Evolutionary conservation across 2,329 filamentous ascomycete genomes (phyloP).

Genomic region (Nemania diffusa): DNA sequence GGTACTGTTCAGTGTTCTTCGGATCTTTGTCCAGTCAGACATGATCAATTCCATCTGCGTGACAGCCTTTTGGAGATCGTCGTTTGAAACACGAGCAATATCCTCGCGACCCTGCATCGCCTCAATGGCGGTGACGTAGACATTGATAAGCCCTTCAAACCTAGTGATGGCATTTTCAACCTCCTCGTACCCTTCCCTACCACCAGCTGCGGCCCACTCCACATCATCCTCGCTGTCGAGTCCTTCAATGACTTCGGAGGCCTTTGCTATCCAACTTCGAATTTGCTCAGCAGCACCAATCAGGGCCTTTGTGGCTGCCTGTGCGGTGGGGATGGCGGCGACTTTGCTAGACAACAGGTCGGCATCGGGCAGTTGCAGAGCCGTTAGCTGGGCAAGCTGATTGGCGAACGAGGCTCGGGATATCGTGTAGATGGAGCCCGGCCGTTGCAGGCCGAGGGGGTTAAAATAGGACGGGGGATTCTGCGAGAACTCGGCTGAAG

Average conservation of each 20-base stretch:
- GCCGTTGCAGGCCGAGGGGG: conserved; percentile 71
- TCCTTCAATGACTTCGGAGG: conserved; percentile 86
- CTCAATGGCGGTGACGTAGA: conserved; percentile 95
- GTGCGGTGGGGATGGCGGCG: conserved; percentile 83
- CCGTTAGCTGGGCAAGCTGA: conserved; percentile 91
- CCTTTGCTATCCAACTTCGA: conserved; percentile 91
- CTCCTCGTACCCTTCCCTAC: conserved; percentile 80
- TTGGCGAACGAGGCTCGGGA: conserved; percentile 92
- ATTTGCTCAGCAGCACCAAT: conserved; percentile 93
- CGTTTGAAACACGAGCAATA: conserved; percentile 74
- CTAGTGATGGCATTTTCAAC: conserved; percentile 79
- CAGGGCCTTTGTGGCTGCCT: conserved; percentile 83
- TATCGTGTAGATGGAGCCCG: conserved; percentile 92
- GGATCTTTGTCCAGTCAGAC: conserved; percentile 84
- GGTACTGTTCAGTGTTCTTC: conserved; percentile 78
- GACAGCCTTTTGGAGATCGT: conserved; percentile 79
- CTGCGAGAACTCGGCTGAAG: conserved; percentile 58
- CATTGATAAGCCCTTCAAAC: conserved; percentile 89
- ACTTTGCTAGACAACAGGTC: conserved; percentile 85
- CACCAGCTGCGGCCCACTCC: conserved; percentile 93
- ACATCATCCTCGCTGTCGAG: conserved; percentile 96
- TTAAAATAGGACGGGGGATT: conserved; percentile 73
- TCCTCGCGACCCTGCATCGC: conserved; percentile 83
- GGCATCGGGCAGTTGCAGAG: conserved; percentile 87
- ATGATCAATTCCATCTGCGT: conserved; percentile 90